Evolutionary conservation across 73 alveolate genomes (phyloP).

Genomic region (Tetrahymena thermophila): DNA sequence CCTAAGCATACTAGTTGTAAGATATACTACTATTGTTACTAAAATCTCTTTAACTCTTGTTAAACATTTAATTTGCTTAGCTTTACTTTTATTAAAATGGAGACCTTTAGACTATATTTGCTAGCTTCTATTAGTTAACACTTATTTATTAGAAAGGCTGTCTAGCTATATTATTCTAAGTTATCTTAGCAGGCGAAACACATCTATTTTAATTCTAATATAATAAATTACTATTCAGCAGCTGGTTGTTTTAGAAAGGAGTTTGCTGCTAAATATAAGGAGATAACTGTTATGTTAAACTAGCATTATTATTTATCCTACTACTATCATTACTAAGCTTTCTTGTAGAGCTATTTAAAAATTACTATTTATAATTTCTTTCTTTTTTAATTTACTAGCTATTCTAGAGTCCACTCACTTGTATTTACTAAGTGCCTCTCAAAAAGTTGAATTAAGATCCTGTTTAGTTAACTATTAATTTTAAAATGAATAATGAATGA

Average conservation of each 20-base stretch:
- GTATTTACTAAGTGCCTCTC: not conserved
- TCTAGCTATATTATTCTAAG: not conserved
- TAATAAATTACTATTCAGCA: not conserved
- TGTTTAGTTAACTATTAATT: not conserved
- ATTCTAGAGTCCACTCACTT: not conserved
- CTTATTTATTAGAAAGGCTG: not conserved
- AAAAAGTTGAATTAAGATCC: not conserved
- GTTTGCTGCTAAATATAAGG: not conserved
- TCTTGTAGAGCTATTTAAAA: not conserved
- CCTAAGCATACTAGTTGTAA: not conserved
- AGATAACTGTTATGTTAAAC: not conserved
- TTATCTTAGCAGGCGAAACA: not conserved
- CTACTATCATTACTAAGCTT: not conserved
- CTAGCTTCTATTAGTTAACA: not conserved
- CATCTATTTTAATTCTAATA: not conserved
- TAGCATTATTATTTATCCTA: not conserved
- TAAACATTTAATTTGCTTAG: not conserved
- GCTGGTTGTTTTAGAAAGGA: not conserved
- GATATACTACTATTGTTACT: not conserved
- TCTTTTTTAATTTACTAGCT: not conserved
- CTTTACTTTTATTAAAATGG: not conserved
- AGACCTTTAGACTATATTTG: not conserved
- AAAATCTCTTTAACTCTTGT: not conserved
- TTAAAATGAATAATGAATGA: no score
- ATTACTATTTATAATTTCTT: not conserved